A percentile compares a stretch with the other conserved stretches of the same genome.
Evolutionary conservation across 2,329 filamentous ascomycete genomes (phyloP).

Genomic region (Alternaria conjuncta): DNA sequence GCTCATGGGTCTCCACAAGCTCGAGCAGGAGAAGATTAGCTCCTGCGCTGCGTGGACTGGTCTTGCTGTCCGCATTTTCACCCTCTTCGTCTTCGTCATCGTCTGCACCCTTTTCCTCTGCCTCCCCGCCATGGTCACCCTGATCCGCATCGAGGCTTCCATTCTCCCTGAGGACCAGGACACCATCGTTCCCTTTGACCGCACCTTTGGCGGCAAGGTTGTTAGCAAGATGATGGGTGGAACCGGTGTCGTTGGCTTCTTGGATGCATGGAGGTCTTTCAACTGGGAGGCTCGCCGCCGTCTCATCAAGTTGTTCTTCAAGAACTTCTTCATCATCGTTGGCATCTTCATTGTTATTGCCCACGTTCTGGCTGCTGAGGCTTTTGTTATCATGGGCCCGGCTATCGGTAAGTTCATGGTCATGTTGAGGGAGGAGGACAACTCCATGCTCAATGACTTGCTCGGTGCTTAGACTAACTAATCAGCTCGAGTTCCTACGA

Average conservation of each 20-base stretch:
- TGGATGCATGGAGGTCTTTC: constrained; percentile 82
- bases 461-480: neutral
- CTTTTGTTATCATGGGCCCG: constrained; percentile 56
- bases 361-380: constrained; percentile 60
- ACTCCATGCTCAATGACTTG: neutral
- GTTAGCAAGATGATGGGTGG: constrained; percentile 77
- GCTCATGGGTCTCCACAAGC: constrained; percentile 46
- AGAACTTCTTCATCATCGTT: constrained; percentile 66
- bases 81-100: constrained; percentile 47
- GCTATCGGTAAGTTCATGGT: constrained; percentile 30
- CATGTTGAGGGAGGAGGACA: neutral
- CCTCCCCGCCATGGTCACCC: constrained; percentile 78
- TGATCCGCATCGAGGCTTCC: constrained; percentile 85
- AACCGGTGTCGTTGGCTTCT: constrained; percentile 71
- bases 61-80: constrained; percentile 52
- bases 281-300: constrained; percentile 74
- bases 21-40: constrained; percentile 42
- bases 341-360: constrained; percentile 57
- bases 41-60: constrained; percentile 41
- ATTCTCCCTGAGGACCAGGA: constrained; percentile 82
- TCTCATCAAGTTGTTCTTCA: constrained; percentile 75
- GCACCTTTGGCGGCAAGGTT: constrained; percentile 79
- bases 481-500: neutral
- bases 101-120: constrained; percentile 70
- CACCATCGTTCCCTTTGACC: constrained; percentile 88